A percentile compares a stretch with the other conserved stretches of the same genome.
phyloP scores from a whole-genome alignment of 108 stramenopile species.

The Thalassiosira profunda region DNA sequence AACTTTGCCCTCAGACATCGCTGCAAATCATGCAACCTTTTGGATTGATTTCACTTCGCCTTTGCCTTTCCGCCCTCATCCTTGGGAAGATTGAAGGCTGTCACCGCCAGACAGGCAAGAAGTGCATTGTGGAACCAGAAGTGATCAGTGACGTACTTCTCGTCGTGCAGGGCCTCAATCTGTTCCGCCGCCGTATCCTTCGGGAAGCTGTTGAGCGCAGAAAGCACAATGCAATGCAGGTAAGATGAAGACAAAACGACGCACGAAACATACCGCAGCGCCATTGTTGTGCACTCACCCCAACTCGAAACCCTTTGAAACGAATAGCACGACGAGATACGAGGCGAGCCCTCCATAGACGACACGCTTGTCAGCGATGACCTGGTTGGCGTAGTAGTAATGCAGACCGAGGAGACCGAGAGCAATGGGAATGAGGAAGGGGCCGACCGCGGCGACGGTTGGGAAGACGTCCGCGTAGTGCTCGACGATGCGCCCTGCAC shows the following conservation, averaged over 20 bases:
- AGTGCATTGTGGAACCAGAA: constrained; percentile 3
- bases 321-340: neutral
- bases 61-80: no score
- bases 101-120: no score
- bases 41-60: no score
- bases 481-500: constrained; percentile 13
- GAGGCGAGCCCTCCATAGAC: neutral
- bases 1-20: no score
- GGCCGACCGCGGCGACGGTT: neutral
- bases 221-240: no score
- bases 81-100: no score
- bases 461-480: constrained; percentile 16
- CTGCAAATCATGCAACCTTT: no score
- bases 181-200: constrained; percentile 14
- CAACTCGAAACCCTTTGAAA: constrained; percentile 3
- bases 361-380: neutral
- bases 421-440: neutral
- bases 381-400: constrained; percentile 3
- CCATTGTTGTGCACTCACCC: neutral
- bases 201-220: neutral
- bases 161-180: constrained; percentile 11
- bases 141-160: neutral
- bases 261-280: no score
- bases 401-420: constrained; percentile 5
- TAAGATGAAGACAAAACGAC: no score